Percentiles rank a stretch among this genome's conserved stretches.
Conservation (phyloP, 495 filamentous ascomycete genomes). For the Daldinia decipiens region DNA sequence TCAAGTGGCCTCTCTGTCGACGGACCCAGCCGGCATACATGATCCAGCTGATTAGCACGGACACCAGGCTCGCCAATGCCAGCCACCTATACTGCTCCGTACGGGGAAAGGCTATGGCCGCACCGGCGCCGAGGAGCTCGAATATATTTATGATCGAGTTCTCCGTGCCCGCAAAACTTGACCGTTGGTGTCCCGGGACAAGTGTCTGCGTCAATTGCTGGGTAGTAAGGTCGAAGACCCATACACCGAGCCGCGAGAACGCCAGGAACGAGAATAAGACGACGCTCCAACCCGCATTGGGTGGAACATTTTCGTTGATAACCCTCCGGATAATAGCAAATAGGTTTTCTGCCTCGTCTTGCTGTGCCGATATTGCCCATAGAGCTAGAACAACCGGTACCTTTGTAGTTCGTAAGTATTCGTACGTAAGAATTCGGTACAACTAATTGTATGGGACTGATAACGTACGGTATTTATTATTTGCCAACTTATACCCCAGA, state of each 20-base stretch:
- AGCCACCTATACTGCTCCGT: slow-evolving; percentile 57
- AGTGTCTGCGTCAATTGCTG: slow-evolving; percentile 58
- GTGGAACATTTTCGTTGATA: slow-evolving; percentile 15
- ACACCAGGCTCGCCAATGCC: slow-evolving; percentile 49
- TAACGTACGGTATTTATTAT: slow-evolving; percentile 51
- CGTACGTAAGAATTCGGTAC: background rate
- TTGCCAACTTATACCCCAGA: slow-evolving; percentile 57
- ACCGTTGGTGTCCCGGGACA: slow-evolving; percentile 47
- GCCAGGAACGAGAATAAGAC: slow-evolving; percentile 56
- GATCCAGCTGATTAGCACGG: slow-evolving; percentile 48
- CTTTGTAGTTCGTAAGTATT: slow-evolving; percentile 37
- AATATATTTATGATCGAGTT: slow-evolving; percentile 54
- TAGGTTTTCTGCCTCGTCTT: slow-evolving; percentile 11
- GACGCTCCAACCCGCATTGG: slow-evolving; percentile 45
- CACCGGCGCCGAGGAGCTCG: slow-evolving; percentile 51
- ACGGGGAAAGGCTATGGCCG: slow-evolving; percentile 50
- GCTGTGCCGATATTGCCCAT: slow-evolving; percentile 47
- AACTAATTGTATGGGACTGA: background rate
- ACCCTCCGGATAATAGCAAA: slow-evolving; percentile 5
- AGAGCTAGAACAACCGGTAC: slow-evolving; percentile 53
- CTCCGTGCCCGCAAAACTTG: slow-evolving; percentile 58
- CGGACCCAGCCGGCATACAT: slow-evolving; percentile 57
- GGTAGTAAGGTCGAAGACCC: slow-evolving; percentile 59
- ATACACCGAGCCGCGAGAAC: slow-evolving; percentile 57
- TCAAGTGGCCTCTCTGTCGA: slow-evolving; percentile 41